Evolutionary conservation across 2,329 filamentous ascomycete species (phyloP).

Genomic region (Kalmusia sp.): DNA sequence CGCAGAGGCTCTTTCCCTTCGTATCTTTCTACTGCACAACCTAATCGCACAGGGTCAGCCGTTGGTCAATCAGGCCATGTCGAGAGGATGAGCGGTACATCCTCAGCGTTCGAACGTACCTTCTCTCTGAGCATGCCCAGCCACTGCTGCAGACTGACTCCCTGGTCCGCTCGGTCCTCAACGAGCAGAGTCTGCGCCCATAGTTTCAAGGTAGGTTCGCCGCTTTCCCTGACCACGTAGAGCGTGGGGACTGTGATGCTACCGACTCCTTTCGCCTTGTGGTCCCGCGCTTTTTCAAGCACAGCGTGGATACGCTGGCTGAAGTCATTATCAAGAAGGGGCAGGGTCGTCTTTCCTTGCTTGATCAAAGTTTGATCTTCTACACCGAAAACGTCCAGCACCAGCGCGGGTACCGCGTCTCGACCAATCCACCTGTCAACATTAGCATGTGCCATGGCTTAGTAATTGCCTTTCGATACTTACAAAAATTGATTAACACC

Average conservation of each 20-base stretch:
- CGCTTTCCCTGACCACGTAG: constrained; percentile 93
- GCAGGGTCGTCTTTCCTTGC: constrained; percentile 87
- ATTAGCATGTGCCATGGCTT: constrained; percentile 7
- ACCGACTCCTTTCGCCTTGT: constrained; percentile 84
- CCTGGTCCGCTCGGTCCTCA: constrained; percentile 93
- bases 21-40: constrained; percentile 41
- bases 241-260: constrained; percentile 92
- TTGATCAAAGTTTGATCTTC: constrained; percentile 83
- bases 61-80: constrained; percentile 28
- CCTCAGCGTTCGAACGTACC: constrained; percentile 62
- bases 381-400: constrained; percentile 89
- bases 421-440: constrained; percentile 78
- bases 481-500: constrained; percentile 92
- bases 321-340: constrained; percentile 93
- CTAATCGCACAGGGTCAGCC: constrained; percentile 24
- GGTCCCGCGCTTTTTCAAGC: constrained; percentile 88
- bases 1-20: no score
- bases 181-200: constrained; percentile 97
- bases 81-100: constrained; percentile 23
- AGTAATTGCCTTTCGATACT: constrained; percentile 9
- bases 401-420: constrained; percentile 87
- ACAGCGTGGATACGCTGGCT: constrained; percentile 81
- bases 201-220: constrained; percentile 90
- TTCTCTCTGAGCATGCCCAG: constrained; percentile 92
- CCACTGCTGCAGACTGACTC: constrained; percentile 92